Conservation (phyloP, 345 rosid genomes). For the Arabis hirsuta region DNA sequence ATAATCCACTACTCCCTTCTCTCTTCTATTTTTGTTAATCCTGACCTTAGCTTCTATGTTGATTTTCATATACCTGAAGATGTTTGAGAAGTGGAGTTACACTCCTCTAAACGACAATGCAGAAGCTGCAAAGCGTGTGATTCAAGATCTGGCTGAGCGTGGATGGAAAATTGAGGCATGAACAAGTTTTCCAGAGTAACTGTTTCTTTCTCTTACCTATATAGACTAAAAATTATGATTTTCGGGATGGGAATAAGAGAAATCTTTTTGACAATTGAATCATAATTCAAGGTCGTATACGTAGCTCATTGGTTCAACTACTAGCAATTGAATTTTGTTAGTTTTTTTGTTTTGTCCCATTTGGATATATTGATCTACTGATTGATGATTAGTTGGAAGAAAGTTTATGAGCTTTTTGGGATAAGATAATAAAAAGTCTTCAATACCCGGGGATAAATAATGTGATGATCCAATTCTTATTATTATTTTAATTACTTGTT, state of each 20-base stretch:
- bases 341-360: constrained; percentile 13
- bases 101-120: constrained; percentile 72
- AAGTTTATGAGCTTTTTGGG: constrained; percentile 4
- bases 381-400: constrained; percentile 19
- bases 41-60: constrained; percentile 27
- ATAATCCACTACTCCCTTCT: too few relatives aligned
- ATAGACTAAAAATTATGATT: not conserved
- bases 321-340: constrained; percentile 19
- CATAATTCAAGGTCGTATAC: constrained; percentile 5
- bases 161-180: constrained; percentile 62
- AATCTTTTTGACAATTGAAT: not conserved
- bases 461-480: constrained; percentile 13
- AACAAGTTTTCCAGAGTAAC: constrained; percentile 30
- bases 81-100: constrained; percentile 84
- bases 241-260: not conserved
- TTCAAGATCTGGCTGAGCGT: constrained; percentile 63
- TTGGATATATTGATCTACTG: constrained; percentile 28
- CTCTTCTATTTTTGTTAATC: not conserved
- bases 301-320: constrained; percentile 17
- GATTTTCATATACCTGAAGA: constrained; percentile 49
- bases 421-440: not conserved
- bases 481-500: constrained; percentile 21
- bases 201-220: constrained; percentile 2
- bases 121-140: constrained; percentile 76
- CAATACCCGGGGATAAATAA: not conserved